Base-by-base conservation (phyloP, 2,329 filamentous ascomycete genomes). In the Corniculantispora saksenae region DNA sequence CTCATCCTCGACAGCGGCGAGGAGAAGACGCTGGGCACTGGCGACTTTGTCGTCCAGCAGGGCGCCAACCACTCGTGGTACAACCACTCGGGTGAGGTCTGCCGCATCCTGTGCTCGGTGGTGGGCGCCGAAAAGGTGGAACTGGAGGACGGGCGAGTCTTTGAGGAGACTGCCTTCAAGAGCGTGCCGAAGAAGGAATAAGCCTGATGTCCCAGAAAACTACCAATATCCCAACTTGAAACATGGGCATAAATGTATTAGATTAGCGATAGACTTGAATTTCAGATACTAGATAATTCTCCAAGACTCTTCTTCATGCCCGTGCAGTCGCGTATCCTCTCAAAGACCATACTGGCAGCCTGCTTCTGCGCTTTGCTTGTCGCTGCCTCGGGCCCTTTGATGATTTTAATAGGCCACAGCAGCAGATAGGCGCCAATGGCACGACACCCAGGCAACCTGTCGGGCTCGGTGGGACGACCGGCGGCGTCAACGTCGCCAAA, bases 41-140 rank as follows among this genome's bases (percentile, higher is more conserved):
- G 79, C 13, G 79, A 82, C 51, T 68, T 77, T n/a, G 70, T 81
- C 40, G 72, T 82, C 0, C 77, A 81, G 69, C 72, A 77, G 48
- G 81, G 81, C 0, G 75, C 74, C 10, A 81, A 78, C 63, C 82
- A 84, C 69, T 70, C 72, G 13, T 84, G 81, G 80, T 69, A 75
- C 19, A 83, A 83, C 65, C 72, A 75, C 19, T 73, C 74, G 0
- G 67, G 72, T 2, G 74, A 77, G 54, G 66, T 74, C 19, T 81
- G 78, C 57, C 72, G 77, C 27, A 72, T 82, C 0, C 68, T 79
- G 50, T 78, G 74, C 61, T 75, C 82, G 47, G 75, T 78, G 74
- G 69, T 82, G 3, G 76, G 75, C 9, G 73, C 76, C 19, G 74
- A 81, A 55, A 77, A 78, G 70, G 70, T 83, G 57, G 70, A 71